Evolutionary conservation across 2,329 filamentous ascomycete genomes (phyloP), one percentile per base, ranked within the genome.

Genomic region (Aspergillus sergii): DNA sequence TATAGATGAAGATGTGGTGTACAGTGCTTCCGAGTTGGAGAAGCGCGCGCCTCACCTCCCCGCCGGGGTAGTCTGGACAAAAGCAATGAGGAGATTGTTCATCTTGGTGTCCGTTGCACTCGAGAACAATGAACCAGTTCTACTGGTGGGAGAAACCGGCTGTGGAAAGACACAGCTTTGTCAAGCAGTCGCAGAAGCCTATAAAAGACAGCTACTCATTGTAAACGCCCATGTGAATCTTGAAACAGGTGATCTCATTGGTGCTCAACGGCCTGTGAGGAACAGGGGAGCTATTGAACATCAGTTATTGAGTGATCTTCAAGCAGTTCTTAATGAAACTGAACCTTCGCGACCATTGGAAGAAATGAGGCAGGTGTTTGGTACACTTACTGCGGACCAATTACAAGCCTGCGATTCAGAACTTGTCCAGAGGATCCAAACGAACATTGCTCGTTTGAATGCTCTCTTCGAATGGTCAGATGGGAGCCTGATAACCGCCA

Each of bases 171-270:
- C 95, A 0, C 97, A 94, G 2, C 91, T 99, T 8, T 96, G 93
- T 69, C 95, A 99, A 76, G 86, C 97, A 74, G 85, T 98, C 59
- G 93, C 95, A 3, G 91, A 96, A 72, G 90, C 92, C 4, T 85
- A 92, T 66, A 82, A 84, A 19, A 93, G 90, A 71, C 83, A 91
- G 66, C 82, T 99, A 45, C 89, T 94, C 69, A 95, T 94, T 69
- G 90, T 99, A 72, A 99, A 99, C 74, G 95, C 96, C 3, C 96
- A 99, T 78, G 94, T 98, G 70, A 99, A 99, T 68, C 94, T 95
- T 0, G 96, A 99, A 76, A 98, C 96, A 0, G 94, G 95, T 19
- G 95, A 99, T 77, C 84, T 99, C 12, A 98, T 99, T 68, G 95
- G 95, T 67, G 95, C 95, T 3, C 95, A 99, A 76, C 84, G 95